Base-by-base conservation (phyloP, 2,329 filamentous ascomycete genomes). In the Aspergillus fijiensis region DNA sequence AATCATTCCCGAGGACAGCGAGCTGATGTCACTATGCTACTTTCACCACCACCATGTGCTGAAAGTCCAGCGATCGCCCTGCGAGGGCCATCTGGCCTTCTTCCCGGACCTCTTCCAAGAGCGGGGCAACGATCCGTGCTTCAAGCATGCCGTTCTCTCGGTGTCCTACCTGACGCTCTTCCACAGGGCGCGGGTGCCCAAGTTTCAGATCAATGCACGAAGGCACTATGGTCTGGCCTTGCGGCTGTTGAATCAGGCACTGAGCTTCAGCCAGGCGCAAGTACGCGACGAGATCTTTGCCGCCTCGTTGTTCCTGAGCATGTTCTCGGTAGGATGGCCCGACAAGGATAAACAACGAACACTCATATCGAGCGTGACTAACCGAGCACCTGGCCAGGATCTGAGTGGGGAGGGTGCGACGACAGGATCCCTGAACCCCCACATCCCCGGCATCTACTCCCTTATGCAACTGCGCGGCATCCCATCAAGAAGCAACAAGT, bases 211-310 rank as follows among this genome's bases (percentile, higher is more conserved):
- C 25, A 55, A 48, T 5, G 52, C 52, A 6, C 11, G 52, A 21
- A 55, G 47, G 39, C 52, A 55, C 21, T 55, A 55, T 45, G 52
- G 52, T 11, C 10, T 29, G 23, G 52, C 52, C 9, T 55, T 55
- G 52, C 45, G 47, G 25, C 29, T 27, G 16, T 19, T 55, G 21
- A 55, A 39, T 5, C 6, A 39, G 16, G 39, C 52, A 5, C 52
- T 55, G 10, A 55, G 21, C 39, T 21, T 27, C 39, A 45, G 16
- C 14, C 39, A 55, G 39, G 10, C 25, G 2, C 47, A 39, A 25
- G 19, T 9, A 5, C 52, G 29, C 14, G 52, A 55, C 12, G 52
- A 55, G 39, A 55, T 42, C 7, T 55, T 55, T 29, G 52, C 52
- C 9, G 52, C 52, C 2, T 39, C 52, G 4, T 42, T 55, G 1